phyloP scores from a whole-genome alignment of 352 stramenopile genomes.

The Phytophthora syringae region DNA sequence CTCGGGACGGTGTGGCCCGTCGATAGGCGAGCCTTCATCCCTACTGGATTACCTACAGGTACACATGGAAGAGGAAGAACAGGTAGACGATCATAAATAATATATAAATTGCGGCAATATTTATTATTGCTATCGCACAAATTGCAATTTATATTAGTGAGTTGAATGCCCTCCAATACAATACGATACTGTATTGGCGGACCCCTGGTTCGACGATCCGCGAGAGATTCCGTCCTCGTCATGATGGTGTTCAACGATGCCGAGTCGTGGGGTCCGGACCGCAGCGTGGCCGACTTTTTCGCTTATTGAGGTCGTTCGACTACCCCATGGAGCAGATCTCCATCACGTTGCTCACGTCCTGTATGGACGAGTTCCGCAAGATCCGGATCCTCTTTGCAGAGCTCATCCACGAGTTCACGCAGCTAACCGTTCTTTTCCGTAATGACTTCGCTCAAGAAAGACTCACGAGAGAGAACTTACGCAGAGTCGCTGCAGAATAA shows the following conservation, averaged over 20 bases:
- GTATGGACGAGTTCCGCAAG: constrained; percentile 31
- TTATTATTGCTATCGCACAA: no score
- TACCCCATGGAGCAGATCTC: constrained; percentile 39
- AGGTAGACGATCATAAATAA: no score
- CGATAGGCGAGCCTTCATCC: no score
- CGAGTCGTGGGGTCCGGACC: constrained; percentile 40
- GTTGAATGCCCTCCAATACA: no score
- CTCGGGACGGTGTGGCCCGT: no score
- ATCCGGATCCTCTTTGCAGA: constrained; percentile 20
- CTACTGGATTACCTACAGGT: no score
- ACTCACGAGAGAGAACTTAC: constrained; percentile 35
- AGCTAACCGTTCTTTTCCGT: constrained; percentile 43
- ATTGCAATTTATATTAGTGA: no score
- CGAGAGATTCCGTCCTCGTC: constrained; percentile 30
- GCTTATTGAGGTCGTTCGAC: constrained; percentile 33
- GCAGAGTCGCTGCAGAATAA: constrained; percentile 28
- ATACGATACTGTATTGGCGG: no score
- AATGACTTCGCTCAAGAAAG: constrained; percentile 37
- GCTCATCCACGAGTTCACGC: constrained; percentile 28
- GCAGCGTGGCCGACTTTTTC: constrained; percentile 38
- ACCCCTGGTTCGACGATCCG: not conserved
- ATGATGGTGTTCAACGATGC: constrained; percentile 37
- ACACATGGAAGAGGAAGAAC: no score
- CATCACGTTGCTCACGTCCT: constrained; percentile 47
- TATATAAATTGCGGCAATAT: no score